Evolutionary conservation across 2,329 filamentous ascomycete genomes (phyloP), one percentile per base, ranked within the genome.

Genomic region (Fusarium algeriense): DNA sequence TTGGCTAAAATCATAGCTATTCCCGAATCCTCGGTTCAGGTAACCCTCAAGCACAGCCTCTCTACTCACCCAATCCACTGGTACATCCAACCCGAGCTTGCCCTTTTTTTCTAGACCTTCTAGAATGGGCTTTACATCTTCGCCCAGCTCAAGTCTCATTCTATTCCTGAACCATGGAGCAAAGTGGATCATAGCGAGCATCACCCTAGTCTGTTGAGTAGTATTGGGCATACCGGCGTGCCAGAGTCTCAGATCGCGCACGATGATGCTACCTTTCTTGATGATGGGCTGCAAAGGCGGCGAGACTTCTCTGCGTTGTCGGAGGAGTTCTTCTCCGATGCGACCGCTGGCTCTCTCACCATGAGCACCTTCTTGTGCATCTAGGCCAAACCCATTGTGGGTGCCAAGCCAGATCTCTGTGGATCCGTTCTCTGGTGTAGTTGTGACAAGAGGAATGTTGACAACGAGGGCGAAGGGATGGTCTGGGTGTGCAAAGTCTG

Each of bases 181-280:
- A 72, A 89, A 89, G 75, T 88, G 87, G 44, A 89, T 87, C 81
- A 88, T 84, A 37, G 87, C 87, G n/a, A 90, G 77, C 88, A 90
- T 90, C 20, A 89, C 83, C 30, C 88, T 79, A 19, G 85, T 82
- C 10, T 84, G 78, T 7, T 82, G 77, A 2, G 84, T 86, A 44
- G 78, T 73, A 70, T 91, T 91, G 3, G 88, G 88, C 85, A 90
- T 89, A 1, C 89, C 89, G 0, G 87, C 88, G 75, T 91, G 89
- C 89, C 89, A 91, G 8, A 90, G 83, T 28, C 89, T 80, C 57
- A 91, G 77, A 75, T 91, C 89, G 4, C 90, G 82, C 34, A 91
- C 75, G 38, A 90, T 81, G 26, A 91, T 75, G 41, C 86, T 85
- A 0, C 89, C 88, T 71, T 88, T 88, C 38, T 81, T 81, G 1